phyloP scores from a whole-genome alignment of 2,329 filamentous ascomycete genomes.

The Fusarium poae region DNA sequence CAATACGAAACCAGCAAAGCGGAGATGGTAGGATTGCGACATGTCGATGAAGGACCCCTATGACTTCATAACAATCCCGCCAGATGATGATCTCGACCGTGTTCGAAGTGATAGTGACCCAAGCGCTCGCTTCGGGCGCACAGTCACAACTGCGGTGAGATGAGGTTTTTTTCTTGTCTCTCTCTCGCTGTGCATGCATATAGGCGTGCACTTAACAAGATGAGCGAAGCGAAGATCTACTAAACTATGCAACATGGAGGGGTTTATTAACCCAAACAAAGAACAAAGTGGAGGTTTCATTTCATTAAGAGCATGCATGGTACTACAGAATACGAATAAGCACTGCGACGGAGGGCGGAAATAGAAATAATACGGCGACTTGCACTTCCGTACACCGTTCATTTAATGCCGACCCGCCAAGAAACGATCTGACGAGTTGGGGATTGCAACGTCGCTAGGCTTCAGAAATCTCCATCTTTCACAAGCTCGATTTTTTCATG shows the following conservation, averaged over 20 bases:
- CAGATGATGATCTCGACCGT: conserved; percentile 20
- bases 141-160: conserved; percentile 45
- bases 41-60: conserved; percentile 47
- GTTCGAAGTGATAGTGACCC: conserved; percentile 24
- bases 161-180: conserved; percentile 22
- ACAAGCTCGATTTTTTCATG: conserved; percentile 7
- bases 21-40: conserved; percentile 12
- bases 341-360: conserved; percentile 7
- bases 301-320: conserved; percentile 37
- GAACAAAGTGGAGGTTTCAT: conserved; percentile 41
- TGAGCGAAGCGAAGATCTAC: conserved; percentile 36
- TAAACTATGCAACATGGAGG: conserved; percentile 4
- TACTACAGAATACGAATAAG: conserved; percentile 38
- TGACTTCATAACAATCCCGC: conserved; percentile 48
- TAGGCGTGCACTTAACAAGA: conserved; percentile 34
- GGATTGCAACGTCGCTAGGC: conserved; percentile 39
- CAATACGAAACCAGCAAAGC: conserved; percentile 10
- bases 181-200: neutral
- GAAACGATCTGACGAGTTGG: conserved; percentile 37
- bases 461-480: conserved; percentile 17
- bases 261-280: neutral
- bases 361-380: neutral
- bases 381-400: conserved; percentile 20
- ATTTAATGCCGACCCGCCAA: conserved; percentile 37
- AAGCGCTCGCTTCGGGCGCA: conserved; percentile 41